Evolutionary conservation across 2,329 filamentous ascomycete genomes (phyloP).

Genomic region (Apiospora arundinis): DNA sequence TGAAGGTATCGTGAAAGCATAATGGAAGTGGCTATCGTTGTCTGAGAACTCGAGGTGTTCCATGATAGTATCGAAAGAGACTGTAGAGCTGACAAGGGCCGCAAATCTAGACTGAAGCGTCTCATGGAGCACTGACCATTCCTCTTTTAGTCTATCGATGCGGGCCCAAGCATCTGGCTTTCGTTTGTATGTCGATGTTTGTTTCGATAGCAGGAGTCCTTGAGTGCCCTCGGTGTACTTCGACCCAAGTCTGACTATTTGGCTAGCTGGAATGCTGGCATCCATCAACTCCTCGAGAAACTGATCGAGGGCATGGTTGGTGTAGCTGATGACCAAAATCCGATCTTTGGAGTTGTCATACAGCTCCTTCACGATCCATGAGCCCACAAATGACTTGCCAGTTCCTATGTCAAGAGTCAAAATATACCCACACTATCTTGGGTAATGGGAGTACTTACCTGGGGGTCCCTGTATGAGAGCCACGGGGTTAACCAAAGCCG

Average conservation of each 20-base stretch:
- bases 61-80: conserved; percentile 40
- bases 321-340: conserved; percentile 71
- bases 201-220: conserved; percentile 41
- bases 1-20: conserved; percentile 61
- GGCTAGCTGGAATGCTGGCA: conserved; percentile 55
- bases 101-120: conserved; percentile 30
- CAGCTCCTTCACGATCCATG: conserved; percentile 64
- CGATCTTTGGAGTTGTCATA: conserved; percentile 53
- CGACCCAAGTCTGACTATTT: conserved; percentile 68
- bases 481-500: conserved; percentile 58
- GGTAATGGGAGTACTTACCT: conserved; percentile 48
- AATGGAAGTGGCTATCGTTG: conserved; percentile 54
- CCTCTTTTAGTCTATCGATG: conserved; percentile 48
- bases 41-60: conserved; percentile 47
- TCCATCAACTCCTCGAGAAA: conserved; percentile 69
- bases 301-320: conserved; percentile 71
- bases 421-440: neutral
- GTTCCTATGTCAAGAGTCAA: conserved; percentile 56
- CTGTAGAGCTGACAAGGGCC: conserved; percentile 24
- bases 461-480: conserved; percentile 76
- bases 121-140: conserved; percentile 39
- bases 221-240: conserved; percentile 60
- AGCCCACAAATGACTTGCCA: conserved; percentile 78
- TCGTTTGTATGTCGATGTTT: conserved; percentile 36
- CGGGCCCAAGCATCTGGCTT: conserved; percentile 44